These are phyloP conservation scores for Skeletonema tropicum DNA, from an alignment of 108 stramenopile species.

Conservation along the genomic window DNA sequence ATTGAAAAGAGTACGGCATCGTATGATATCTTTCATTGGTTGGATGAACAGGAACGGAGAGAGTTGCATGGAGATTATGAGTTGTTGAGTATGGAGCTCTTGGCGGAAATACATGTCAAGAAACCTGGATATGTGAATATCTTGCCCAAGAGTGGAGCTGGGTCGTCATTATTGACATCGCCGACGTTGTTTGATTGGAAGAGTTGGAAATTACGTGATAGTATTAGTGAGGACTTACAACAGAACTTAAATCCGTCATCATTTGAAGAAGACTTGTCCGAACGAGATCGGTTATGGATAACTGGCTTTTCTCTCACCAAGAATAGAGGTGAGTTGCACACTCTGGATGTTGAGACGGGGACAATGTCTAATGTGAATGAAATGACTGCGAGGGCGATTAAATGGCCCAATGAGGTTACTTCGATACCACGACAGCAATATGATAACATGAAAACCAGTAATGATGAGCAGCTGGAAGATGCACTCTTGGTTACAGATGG, in stretches of 20 bases:
- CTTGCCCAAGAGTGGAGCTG: constrained; percentile 55
- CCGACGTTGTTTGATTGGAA: constrained; percentile 36
- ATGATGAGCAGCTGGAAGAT: constrained; percentile 47
- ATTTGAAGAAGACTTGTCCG: not conserved
- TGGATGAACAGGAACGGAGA: constrained; percentile 61
- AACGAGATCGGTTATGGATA: constrained; percentile 74
- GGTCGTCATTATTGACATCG: constrained; percentile 49
- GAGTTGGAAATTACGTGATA: constrained; percentile 34
- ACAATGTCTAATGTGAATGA: constrained; percentile 60
- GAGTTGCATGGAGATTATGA: constrained; percentile 64
- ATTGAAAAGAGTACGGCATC: constrained; percentile 66
- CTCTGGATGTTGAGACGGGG: constrained; percentile 66
- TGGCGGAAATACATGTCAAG: constrained; percentile 74
- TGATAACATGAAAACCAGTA: not conserved
- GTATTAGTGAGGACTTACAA: not conserved
- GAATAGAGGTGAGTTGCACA: constrained; percentile 64
- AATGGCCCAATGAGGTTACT: constrained; percentile 93
- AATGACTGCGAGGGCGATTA: constrained; percentile 58
- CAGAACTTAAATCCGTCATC: not conserved
- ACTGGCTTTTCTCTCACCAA: constrained; percentile 83
- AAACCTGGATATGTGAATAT: constrained; percentile 83
- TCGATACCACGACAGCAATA: constrained; percentile 62
- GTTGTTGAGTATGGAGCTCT: constrained; percentile 68
- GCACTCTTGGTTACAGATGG: constrained; percentile 91
- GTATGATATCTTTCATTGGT: constrained; percentile 78